Base-by-base conservation (phyloP, 768 basidiomycete genomes). In the Saitozyma podzolica region DNA sequence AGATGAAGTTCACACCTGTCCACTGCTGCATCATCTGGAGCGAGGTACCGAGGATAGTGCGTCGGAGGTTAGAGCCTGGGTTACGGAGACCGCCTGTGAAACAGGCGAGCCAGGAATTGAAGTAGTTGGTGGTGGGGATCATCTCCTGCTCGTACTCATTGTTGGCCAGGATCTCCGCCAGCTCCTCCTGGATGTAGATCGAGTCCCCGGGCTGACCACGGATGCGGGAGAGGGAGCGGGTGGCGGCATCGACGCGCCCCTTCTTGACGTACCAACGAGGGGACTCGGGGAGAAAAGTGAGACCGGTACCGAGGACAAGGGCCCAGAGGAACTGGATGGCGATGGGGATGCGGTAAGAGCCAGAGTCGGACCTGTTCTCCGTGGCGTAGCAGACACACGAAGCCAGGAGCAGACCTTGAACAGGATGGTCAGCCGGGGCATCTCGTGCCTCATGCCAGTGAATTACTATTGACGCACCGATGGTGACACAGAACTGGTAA, bases 391-490 rank as follows among this genome's bases (percentile, higher is more conserved):
- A 62, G 40, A 81, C 78, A 66, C 77, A 76, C 42, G 77, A 69
- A 53, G 79, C 77, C 57, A 81, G 68, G 45, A 80, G 70, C 16
- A 78, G 65, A 29, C 29, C 29, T 29, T 29, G 29, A 29, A 29
- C 29, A 29, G 29, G 29, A 29, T 29, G 29, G 29, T 29, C 29
- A 29, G 29, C 29, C 95, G 96, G 55, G 91, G 87, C 77, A 91
- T 83, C 10, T 42, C 62, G 54, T 51, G n/a, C 45, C 19, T 17
- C 19, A 40, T 39, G 53, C 13, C n/a, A 42, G 40, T 65, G 54
- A 58, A 57, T 59, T 51, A 53, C 60, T 50, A 29, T 29, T 29
- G 29, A 29, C 29, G 29, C 29, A 66, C 79, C 78, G 65, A 81
- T 75, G 63, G 79, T 80, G 73, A 81, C 76, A 57, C 74, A 74